Conservation (phyloP, 306 rosid species). For the Chamaecrista fasciculata region DNA sequence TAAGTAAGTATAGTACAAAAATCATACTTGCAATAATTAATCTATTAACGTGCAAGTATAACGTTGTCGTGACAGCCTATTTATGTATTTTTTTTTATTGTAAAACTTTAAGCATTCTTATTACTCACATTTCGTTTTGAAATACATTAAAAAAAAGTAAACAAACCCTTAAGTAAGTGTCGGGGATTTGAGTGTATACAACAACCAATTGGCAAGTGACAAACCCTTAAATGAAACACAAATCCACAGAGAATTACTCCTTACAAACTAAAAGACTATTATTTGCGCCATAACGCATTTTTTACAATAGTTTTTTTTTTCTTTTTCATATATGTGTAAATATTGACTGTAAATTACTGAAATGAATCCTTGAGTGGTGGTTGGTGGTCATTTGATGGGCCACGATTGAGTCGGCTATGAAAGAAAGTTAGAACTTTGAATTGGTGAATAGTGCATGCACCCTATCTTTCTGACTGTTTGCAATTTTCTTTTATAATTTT, state of each 20-base stretch:
- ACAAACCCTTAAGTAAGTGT: no score
- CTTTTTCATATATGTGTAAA: no score
- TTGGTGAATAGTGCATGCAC: background rate
- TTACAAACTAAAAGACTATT: no score
- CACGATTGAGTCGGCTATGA: background rate
- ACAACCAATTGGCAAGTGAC: no score
- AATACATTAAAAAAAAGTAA: no score
- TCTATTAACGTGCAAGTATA: constrained; percentile 6
- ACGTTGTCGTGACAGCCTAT: constrained; percentile 18
- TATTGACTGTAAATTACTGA: background rate
- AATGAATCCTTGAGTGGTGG: background rate
- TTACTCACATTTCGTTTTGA: background rate
- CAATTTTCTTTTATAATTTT: background rate
- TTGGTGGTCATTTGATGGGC: constrained; percentile 5
- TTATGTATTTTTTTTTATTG: background rate
- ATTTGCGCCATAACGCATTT: background rate
- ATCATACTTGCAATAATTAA: constrained; percentile 22
- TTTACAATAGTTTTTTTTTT: background rate
- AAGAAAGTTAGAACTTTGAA: no score
- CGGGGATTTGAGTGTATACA: no score
- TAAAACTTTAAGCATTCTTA: background rate
- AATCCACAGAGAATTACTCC: no score
- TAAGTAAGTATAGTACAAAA: background rate
- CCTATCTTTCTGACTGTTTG: background rate
- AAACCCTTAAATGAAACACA: no score